phyloP scores from a whole-genome alignment of 345 rosid genomes.

The Ceriops zippeliana region DNA sequence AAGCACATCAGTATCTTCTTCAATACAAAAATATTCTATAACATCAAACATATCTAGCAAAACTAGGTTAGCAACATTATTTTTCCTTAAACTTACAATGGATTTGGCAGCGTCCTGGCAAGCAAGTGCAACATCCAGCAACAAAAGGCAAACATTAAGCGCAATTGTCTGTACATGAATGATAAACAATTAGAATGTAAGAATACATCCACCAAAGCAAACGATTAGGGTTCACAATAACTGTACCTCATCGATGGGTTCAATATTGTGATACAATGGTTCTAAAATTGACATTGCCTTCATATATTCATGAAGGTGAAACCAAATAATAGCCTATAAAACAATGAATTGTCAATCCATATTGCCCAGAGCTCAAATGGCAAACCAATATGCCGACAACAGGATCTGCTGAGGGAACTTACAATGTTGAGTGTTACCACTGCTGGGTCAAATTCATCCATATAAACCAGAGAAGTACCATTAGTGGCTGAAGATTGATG shows the following conservation, averaged over 20 bases:
- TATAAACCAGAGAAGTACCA: slow-evolving; percentile 37
- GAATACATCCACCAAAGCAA: background rate
- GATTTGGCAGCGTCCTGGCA: slow-evolving; percentile 74
- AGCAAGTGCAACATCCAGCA: slow-evolving; percentile 83
- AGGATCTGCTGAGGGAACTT: slow-evolving; percentile 24
- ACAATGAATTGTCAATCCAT: slow-evolving; percentile 18
- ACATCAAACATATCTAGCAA: background rate
- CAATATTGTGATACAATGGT: slow-evolving; percentile 71
- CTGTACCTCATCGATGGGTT: slow-evolving; percentile 82
- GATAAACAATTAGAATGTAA: slow-evolving; percentile 20
- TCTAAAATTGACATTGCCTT: slow-evolving; percentile 74
- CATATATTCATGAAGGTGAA: slow-evolving; percentile 77
- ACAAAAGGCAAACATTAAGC: slow-evolving; percentile 76
- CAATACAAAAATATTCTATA: background rate
- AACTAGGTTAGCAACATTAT: background rate
- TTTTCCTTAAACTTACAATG: slow-evolving; percentile 55
- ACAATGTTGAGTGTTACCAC: slow-evolving; percentile 78
- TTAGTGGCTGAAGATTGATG: slow-evolving; percentile 36
- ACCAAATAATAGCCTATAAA: slow-evolving; percentile 80
- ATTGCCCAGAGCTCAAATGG: slow-evolving; percentile 6
- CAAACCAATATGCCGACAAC: slow-evolving; percentile 5
- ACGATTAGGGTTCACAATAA: slow-evolving; percentile 6
- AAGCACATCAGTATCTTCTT: background rate
- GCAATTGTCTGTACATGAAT: slow-evolving; percentile 61
- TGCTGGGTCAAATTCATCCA: slow-evolving; percentile 73